Evolutionary conservation across 257 asterid species (phyloP), one percentile per base, ranked within the genome.

Genomic region (Capsicum rhomboideum): DNA sequence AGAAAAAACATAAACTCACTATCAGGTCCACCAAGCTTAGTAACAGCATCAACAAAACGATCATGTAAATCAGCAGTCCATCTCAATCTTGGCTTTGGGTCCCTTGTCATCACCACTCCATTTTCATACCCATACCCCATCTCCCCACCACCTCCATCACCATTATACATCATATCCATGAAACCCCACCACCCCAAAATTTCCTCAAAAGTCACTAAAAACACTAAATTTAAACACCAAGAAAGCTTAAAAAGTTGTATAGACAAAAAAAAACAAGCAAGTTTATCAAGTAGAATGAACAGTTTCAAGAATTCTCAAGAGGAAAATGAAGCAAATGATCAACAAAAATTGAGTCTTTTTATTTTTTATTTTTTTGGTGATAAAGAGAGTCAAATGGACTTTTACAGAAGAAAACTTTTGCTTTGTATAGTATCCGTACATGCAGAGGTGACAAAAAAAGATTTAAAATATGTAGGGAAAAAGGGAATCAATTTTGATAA

Each of bases 11-110:
- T 7, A 5, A 21, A 85, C 95, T 90, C 21, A 92, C 97, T 91
- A 10, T 91, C 91, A 67, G 93, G 95, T 82, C 97, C 95, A 83
- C 97, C 97, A 83, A 92, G 97, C 88, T 90, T 91, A 21, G 97
- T 85, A 78, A 92, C 97, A 59, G 97, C 97, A 83, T 90, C 93
- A 10, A 92, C 94, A 80, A 92, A 92, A 29, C 93, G 93, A 84
- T 91, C 92, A 85, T 91, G 95, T 84, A 92, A 83, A 89, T 92
- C 97, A 37, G 92, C 87, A 10, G 95, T 92, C 95, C 95, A 92
- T 58, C 95, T 89, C 88, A 92, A 87, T 79, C 97, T 88, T 42
- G 95, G 95, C 88, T 88, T 92, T 37, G 90, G 90, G 85, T 92
- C 95, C 88, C 96, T 91, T 1, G 92, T 87, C 95, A 92, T 87